Evolutionary conservation across 108 stramenopile species (phyloP).

Genomic region (Fistulifera pelliculosa): DNA sequence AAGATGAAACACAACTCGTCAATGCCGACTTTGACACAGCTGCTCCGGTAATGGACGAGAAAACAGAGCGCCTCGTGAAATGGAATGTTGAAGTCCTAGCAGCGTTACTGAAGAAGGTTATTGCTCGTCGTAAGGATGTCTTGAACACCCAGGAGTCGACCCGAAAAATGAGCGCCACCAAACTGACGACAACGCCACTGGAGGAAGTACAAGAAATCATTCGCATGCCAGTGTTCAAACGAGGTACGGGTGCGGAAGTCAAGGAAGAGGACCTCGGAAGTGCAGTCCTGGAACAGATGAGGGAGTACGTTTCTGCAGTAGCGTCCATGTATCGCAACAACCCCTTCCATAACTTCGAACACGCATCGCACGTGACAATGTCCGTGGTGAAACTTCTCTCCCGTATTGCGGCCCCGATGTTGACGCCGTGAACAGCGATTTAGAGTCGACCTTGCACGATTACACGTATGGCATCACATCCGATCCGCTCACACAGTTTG

Average conservation of each 20-base stretch:
- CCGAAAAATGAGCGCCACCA: neutral
- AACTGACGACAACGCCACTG: neutral
- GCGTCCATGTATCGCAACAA: conserved; percentile 8
- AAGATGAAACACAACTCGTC: neutral
- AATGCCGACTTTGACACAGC: neutral
- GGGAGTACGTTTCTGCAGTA: conserved; percentile 4
- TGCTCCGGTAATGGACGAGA: neutral
- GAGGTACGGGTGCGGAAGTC: neutral
- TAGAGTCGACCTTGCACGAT: neutral
- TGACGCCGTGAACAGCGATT: neutral
- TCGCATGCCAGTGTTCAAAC: conserved; percentile 1
- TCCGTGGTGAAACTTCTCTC: conserved; percentile 20
- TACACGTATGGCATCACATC: conserved; percentile 1
- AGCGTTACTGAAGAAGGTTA: conserved; percentile 16
- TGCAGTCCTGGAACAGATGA: conserved; percentile 1
- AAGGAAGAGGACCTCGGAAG: neutral
- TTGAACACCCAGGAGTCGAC: neutral
- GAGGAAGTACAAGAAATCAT: conserved; percentile 16
- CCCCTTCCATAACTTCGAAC: conserved; percentile 26
- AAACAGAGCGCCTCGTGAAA: conserved; percentile 17
- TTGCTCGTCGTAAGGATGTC: conserved; percentile 15
- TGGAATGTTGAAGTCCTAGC: conserved; percentile 30
- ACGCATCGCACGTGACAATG: conserved; percentile 25
- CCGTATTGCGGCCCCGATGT: conserved; percentile 2
- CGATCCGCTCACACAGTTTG: conserved; percentile 15